Evolutionary conservation across 2,329 filamentous ascomycete genomes (phyloP).

Genomic region (Penicillium olsonii): DNA sequence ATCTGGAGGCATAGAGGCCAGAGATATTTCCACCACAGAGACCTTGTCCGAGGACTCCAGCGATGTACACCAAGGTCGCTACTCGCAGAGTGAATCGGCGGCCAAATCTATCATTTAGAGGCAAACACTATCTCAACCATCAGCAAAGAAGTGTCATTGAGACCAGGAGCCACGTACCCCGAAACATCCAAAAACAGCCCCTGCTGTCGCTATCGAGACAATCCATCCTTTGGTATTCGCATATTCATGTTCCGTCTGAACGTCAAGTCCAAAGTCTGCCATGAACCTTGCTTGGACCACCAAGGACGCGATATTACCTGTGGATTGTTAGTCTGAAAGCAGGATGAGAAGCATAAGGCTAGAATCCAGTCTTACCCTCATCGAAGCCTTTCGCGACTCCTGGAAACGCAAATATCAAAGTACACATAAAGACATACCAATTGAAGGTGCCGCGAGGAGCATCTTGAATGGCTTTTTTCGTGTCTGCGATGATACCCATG

Average conservation of each 20-base stretch:
- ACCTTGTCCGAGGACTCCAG: slow-evolving; percentile 20
- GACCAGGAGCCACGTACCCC: slow-evolving; percentile 9
- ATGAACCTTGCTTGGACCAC: slow-evolving; percentile 20
- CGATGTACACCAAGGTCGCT: slow-evolving; percentile 19
- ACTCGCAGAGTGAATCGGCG: slow-evolving; percentile 19
- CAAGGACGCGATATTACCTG: slow-evolving; percentile 23
- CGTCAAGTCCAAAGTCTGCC: slow-evolving; percentile 15
- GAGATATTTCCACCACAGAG: slow-evolving; percentile 15
- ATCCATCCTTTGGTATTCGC: slow-evolving; percentile 24
- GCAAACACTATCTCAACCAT: slow-evolving; percentile 12
- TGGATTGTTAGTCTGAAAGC: not conserved
- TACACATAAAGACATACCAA: slow-evolving; percentile 20
- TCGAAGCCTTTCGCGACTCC: slow-evolving; percentile 24
- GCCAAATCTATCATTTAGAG: slow-evolving; percentile 18
- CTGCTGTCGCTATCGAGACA: slow-evolving; percentile 23
- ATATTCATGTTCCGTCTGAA: slow-evolving; percentile 17
- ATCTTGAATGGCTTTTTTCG: slow-evolving; percentile 18
- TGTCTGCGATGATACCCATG: slow-evolving; percentile 24
- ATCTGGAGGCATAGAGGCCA: slow-evolving; percentile 18
- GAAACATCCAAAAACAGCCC: slow-evolving; percentile 21
- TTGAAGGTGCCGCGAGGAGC: slow-evolving; percentile 24
- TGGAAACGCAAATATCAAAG: slow-evolving; percentile 24
- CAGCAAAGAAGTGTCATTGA: not conserved
- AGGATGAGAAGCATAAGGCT: not conserved
- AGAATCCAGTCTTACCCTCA: slow-evolving; percentile 13